phyloP scores from a whole-genome alignment of 148 eudicot species.

The Chenopodium album region DNA sequence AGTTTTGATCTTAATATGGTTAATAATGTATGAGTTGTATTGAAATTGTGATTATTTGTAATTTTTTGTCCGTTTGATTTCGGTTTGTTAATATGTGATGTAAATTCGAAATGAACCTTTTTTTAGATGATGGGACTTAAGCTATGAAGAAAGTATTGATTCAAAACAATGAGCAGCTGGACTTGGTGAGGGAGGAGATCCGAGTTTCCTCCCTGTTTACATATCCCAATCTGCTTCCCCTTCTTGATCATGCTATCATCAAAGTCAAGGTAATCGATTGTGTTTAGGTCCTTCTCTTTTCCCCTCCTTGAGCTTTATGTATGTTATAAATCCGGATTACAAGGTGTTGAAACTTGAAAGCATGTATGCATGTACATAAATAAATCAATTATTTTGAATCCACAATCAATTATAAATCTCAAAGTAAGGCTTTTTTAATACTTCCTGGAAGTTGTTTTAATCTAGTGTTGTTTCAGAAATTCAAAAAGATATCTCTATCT shows the following conservation, averaged over 20 bases:
- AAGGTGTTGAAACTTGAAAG: not conserved
- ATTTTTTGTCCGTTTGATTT: conserved; percentile 4
- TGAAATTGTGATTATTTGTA: not conserved
- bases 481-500: not conserved
- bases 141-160: conserved; percentile 96
- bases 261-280: conserved; percentile 69
- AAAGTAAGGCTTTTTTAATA: not conserved
- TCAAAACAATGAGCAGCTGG: conserved; percentile 91
- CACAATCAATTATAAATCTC: not conserved
- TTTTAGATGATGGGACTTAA: conserved; percentile 93
- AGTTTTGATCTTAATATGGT: conserved; percentile 4
- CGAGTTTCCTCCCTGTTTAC: conserved; percentile 86
- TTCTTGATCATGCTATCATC: conserved; percentile 96
- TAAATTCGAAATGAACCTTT: conserved; percentile 23
- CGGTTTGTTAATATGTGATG: not conserved
- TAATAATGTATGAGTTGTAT: not conserved
- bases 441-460: not conserved
- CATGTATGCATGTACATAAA: not conserved
- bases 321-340: not conserved
- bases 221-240: conserved; percentile 91
- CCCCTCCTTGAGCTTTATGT: not conserved
- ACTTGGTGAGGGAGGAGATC: conserved; percentile 93
- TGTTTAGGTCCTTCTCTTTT: not conserved
- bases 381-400: not conserved
- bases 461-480: not conserved